These are phyloP conservation scores for Penicillium herquei DNA, from an alignment of 495 filamentous ascomycete species.

Conservation along the genomic window DNA sequence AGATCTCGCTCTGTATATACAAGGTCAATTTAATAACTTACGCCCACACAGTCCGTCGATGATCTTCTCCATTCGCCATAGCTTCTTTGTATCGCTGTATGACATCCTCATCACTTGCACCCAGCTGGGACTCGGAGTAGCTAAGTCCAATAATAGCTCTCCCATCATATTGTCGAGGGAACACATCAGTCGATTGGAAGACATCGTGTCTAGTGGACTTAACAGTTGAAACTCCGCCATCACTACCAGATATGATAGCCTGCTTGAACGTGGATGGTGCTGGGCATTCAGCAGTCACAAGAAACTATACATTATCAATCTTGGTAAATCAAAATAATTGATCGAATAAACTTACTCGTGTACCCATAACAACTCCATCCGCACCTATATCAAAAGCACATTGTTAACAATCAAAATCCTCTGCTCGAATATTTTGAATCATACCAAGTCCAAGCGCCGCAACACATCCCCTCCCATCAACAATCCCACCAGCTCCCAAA, in stretches of 20 bases:
- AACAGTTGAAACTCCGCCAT: conserved; percentile 23
- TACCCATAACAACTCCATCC: conserved; percentile 64
- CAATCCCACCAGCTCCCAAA: conserved; percentile 66
- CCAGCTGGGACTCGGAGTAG: conserved; percentile 15
- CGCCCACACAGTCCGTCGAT: conserved; percentile 27
- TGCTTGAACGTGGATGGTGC: conserved; percentile 21
- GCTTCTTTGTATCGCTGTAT: conserved; percentile 26
- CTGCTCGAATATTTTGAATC: background rate
- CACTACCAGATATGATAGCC: conserved; percentile 17
- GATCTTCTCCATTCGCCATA: conserved; percentile 13
- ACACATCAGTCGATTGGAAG: conserved; percentile 27
- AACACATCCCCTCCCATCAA: conserved; percentile 60
- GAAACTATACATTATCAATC: conserved; percentile 19
- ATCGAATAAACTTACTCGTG: conserved; percentile 32
- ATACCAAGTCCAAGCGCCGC: conserved; percentile 56
- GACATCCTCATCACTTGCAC: conserved; percentile 19
- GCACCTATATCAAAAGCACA: conserved; percentile 31
- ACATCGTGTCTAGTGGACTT: conserved; percentile 23
- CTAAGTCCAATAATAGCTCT: conserved; percentile 23
- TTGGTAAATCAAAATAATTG: background rate
- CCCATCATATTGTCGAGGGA: conserved; percentile 27
- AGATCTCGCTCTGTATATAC: background rate
- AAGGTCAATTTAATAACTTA: conserved; percentile 7
- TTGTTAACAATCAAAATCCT: background rate
- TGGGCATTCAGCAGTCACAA: conserved; percentile 23